phyloP scores from a whole-genome alignment of 495 filamentous ascomycete species.

The Podospora conica region DNA sequence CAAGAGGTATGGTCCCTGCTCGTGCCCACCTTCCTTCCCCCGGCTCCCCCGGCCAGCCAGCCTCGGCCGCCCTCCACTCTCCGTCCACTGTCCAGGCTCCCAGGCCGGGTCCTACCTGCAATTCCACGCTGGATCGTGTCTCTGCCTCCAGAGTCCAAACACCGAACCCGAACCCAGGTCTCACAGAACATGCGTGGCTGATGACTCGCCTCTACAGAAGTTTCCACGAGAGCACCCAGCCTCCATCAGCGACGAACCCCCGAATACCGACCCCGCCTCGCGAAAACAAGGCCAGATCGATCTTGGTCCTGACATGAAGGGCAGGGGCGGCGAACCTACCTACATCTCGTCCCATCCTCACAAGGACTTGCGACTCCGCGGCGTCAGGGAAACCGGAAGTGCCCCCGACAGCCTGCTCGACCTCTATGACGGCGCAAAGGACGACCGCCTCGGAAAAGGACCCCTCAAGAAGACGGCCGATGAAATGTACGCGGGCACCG shows the following conservation, averaged over 20 bases:
- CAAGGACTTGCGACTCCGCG: conserved; percentile 37
- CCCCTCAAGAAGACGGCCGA: conserved; percentile 8
- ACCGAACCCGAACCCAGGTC: background rate
- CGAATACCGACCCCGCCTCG: conserved; percentile 10
- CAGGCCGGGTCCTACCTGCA: background rate
- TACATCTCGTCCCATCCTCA: conserved; percentile 19
- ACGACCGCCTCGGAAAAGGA: conserved; percentile 10
- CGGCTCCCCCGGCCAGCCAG: background rate
- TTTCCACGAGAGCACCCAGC: conserved; percentile 10
- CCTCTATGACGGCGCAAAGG: conserved; percentile 37
- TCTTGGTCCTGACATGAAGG: conserved; percentile 13
- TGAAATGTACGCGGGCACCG: conserved; percentile 2
- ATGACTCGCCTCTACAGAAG: conserved; percentile 11
- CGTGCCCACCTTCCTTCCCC: background rate
- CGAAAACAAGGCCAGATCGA: conserved; percentile 19
- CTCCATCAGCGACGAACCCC: conserved; percentile 6
- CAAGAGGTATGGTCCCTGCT: conserved; percentile 31
- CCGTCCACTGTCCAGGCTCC: background rate
- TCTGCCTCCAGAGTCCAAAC: background rate
- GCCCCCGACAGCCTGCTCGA: conserved; percentile 54
- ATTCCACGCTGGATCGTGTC: background rate
- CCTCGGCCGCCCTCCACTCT: background rate
- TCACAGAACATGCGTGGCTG: background rate
- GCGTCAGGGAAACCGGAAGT: conserved; percentile 49
- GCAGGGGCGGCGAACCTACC: conserved; percentile 11